Evolutionary conservation across 768 basidiomycete species (phyloP), one percentile per base, ranked within the genome.

Genomic region (Chlorophyllum brunneum): DNA sequence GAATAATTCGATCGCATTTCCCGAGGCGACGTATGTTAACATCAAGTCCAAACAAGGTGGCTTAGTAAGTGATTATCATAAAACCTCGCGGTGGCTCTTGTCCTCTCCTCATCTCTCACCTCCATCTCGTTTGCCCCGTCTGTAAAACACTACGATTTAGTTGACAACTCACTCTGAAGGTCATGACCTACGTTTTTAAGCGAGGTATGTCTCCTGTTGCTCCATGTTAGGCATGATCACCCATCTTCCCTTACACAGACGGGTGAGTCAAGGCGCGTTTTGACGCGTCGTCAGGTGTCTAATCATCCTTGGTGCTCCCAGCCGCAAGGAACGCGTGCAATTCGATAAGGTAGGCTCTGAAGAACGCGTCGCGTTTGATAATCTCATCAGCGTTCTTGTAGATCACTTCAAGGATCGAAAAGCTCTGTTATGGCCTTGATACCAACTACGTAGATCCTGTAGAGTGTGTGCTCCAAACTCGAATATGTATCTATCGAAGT

Each of bases 351-450:
- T 86, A 59, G 56, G 76, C 53, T 23, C 49, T 18, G 56, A 54
- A 48, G 33, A 26, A 48, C 42, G 40, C 50, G 54, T 54, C 45
- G 42, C 27, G 41, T 41, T 49, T 59, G 54, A 52, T 46, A 55
- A 51, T 56, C 62, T 56, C 45, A 57, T 61, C 3, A 61, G 52
- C 44, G 22, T 27, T 46, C 31, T 15, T 26, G 8, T 53, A 93
- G 91, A 93, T 93, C 67, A 94, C 92, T 1, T 82, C 89, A 8
- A 77, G 92, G 59, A 83, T 94, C 58, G 81, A 83, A 64, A 93
- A 93, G 71, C 81, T 99, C 15, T 97, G 93, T 63, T 98, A 98
- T 67, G 97, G 97, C 54, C 83, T 99, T 18, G 95, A 99, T 67
- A 74, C 79, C 51, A 87, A 95, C 62, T 88, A 92, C 57, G 85